These are phyloP conservation scores for Suillus luteus DNA, from an alignment of 768 basidiomycete genomes.

Conservation along the genomic window DNA sequence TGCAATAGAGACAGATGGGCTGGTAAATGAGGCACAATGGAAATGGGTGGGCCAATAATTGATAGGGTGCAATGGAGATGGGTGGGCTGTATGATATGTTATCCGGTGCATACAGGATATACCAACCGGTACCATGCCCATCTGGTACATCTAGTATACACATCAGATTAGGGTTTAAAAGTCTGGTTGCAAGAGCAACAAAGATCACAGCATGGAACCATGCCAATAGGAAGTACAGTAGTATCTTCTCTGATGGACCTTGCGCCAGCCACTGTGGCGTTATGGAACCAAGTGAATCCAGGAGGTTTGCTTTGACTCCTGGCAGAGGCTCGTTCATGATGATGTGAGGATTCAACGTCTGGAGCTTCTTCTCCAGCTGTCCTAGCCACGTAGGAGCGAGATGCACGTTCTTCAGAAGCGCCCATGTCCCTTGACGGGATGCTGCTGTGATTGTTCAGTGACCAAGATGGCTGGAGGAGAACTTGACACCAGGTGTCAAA, in stretches of 20 bases:
- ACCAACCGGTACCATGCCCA: too few species aligned
- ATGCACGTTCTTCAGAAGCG: constrained; percentile 96
- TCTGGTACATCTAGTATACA: too few species aligned
- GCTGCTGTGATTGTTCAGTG: constrained; percentile 92
- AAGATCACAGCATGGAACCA: too few species aligned
- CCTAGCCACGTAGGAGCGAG: constrained; percentile 95
- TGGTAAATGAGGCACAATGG: too few species aligned
- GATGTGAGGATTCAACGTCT: constrained; percentile 86
- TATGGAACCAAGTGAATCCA: constrained; percentile 84
- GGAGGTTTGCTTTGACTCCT: constrained; percentile 93
- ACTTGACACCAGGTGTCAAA: constrained; percentile 89
- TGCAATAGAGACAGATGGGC: too few species aligned
- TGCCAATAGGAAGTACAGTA: too few species aligned
- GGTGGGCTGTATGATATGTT: too few species aligned
- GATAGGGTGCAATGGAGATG: too few species aligned
- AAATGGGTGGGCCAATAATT: too few species aligned
- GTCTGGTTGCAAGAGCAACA: too few species aligned
- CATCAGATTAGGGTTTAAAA: too few species aligned
- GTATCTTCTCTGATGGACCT: constrained; percentile 40
- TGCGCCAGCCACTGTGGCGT: constrained; percentile 68
- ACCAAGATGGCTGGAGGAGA: constrained; percentile 90
- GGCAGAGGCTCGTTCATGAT: constrained; percentile 99
- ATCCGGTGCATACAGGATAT: too few species aligned
- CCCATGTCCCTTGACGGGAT: constrained; percentile 93
- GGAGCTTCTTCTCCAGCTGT: constrained; percentile 94